Evolutionary conservation across 805 yeast genomes (phyloP).

Genomic region (Pichia ethanolica): DNA sequence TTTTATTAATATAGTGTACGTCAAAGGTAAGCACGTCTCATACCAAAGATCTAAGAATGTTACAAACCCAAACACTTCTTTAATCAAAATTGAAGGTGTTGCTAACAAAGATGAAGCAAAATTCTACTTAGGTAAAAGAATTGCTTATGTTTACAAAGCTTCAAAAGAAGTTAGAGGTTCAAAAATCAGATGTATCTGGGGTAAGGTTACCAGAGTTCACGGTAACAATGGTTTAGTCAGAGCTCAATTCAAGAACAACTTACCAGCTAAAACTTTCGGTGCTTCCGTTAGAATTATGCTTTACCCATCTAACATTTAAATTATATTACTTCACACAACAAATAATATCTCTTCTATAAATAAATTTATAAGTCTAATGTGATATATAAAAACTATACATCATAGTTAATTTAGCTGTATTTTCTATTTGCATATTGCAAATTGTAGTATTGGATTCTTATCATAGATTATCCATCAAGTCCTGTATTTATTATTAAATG

Average conservation of each 20-base stretch:
- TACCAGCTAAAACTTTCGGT: slow-evolving; percentile 99
- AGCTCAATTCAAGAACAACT: slow-evolving; percentile 98
- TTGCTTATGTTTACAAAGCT: slow-evolving; percentile 99
- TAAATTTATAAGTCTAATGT: slow-evolving; percentile 16
- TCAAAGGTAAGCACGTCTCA: slow-evolving; percentile 99
- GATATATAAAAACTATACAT: slow-evolving; percentile 9
- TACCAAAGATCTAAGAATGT: slow-evolving; percentile 99
- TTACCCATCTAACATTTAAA: slow-evolving; percentile 99
- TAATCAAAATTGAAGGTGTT: slow-evolving; percentile 97
- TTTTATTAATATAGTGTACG: slow-evolving; percentile 65
- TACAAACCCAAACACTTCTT: slow-evolving; percentile 96
- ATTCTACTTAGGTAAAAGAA: slow-evolving; percentile 99
- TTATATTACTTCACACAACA: not conserved
- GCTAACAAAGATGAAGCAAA: slow-evolving; percentile 86
- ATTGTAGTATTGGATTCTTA: too few relatives aligned
- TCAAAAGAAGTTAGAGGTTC: slow-evolving; percentile 97
- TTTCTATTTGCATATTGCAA: not conserved
- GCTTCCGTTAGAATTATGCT: slow-evolving; percentile 99
- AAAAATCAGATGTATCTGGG: slow-evolving; percentile 99
- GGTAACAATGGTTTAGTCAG: slow-evolving; percentile 98
- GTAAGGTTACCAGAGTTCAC: slow-evolving; percentile 97
- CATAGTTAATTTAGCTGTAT: slow-evolving; percentile 7
- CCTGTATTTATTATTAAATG: too few relatives aligned
- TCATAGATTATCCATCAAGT: too few relatives aligned
- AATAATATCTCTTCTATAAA: slow-evolving; percentile 13